Evolutionary conservation across 2,329 filamentous ascomycete genomes (phyloP), one percentile per base, ranked within the genome.

Genomic region (Phialemonium atrogriseum): DNA sequence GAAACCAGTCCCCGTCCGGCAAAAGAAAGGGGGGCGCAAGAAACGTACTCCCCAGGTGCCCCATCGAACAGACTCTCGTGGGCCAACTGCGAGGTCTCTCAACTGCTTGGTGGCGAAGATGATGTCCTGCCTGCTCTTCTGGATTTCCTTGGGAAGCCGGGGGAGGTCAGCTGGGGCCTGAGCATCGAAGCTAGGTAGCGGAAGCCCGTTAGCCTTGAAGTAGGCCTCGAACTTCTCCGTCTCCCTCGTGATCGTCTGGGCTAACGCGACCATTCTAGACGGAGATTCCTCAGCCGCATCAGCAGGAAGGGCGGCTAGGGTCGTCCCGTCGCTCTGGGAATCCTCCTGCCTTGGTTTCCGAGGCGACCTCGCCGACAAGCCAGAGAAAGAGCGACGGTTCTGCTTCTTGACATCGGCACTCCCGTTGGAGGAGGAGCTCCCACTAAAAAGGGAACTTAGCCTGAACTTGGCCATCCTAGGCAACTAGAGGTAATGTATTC

Each of bases 41-140:
- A 26, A 17, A 54, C 65, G 49, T 44, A 70, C 68, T 45, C 59
- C 64, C 68, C 64, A 72, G 32, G 64, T 55, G 31, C 62, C 58
- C 64, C 66, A 73, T 49, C 69, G 54, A 7, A 73, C 43, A n/a
- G 50, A 55, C 42, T 73, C 68, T 21, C 59, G 54, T 0, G 70
- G 68, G 0, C 70, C 70, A 14, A 64, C 58, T 11, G 66, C 60
- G 30, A 74, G 49, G 27, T 57, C 49, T 3, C 55, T 56, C 10
- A 74, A 54, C 39, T 72, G 64, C 34, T 55, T 61, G 3, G 66
- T 64, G 7, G 68, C 67, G 36, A 55, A 55, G 6, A 72, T 56
- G 30, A 73, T 56, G 34, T 64, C 60, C 33, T 60, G 56, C 19
- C 69, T 58, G 35, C 61, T 61, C 35, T 46, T 51, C 35, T 62